phyloP scores from a whole-genome alignment of 306 rosid genomes.

The Adenanthera pavonina region DNA sequence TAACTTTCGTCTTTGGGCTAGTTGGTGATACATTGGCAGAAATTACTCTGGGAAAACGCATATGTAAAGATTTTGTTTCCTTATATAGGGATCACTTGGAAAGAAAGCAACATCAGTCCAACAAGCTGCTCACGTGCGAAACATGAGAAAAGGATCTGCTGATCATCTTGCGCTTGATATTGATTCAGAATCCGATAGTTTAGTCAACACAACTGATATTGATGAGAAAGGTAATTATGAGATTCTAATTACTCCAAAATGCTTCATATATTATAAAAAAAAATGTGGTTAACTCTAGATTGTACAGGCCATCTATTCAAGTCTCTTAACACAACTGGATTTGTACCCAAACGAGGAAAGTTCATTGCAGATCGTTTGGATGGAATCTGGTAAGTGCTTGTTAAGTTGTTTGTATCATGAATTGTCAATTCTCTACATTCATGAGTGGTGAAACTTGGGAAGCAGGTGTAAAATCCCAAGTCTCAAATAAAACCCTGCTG shows the following conservation, averaged over 20 bases:
- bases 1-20: neutral
- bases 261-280: neutral
- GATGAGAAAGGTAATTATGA: neutral
- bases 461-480: neutral
- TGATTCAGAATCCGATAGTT: neutral
- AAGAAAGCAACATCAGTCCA: neutral
- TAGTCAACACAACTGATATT: neutral
- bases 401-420: neutral
- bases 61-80: neutral
- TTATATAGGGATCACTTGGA: neutral
- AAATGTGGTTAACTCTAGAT: neutral
- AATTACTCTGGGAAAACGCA: neutral
- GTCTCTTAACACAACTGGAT: neutral
- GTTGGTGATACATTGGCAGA: neutral
- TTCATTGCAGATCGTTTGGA: neutral
- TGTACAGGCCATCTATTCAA: neutral
- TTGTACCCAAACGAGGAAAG: constrained; percentile 1
- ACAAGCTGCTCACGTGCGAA: neutral
- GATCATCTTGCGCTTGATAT: neutral
- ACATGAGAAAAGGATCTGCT: neutral
- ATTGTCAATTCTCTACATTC: neutral
- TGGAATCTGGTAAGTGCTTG: neutral
- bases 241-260: neutral
- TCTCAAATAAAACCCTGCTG: neutral
- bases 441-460: neutral